Conservation (phyloP, 768 basidiomycete species). For the Boletales sp. region DNA sequence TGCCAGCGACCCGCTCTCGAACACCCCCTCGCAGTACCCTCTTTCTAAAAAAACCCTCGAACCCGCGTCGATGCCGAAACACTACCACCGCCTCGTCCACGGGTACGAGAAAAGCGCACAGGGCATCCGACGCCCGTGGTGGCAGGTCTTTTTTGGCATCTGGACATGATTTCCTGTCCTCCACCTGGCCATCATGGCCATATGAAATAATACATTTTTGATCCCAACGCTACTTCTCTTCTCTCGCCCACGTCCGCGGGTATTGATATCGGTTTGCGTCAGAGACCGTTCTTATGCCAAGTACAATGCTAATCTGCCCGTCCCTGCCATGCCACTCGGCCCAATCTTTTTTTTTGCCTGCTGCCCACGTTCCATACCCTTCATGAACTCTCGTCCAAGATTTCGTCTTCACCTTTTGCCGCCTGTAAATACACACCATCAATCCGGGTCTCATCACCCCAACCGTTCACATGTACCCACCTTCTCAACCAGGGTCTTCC, state of each 20-base stretch:
- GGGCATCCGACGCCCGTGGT: conserved; percentile 78
- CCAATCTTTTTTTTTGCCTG: background rate
- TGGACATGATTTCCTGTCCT: conserved; percentile 38
- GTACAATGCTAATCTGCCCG: background rate
- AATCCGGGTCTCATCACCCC: background rate
- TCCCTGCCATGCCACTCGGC: background rate
- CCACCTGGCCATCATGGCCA: background rate
- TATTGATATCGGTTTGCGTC: too few relatives aligned
- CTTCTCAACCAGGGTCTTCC: conserved; percentile 70
- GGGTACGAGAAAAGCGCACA: conserved; percentile 71
- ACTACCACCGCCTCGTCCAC: conserved; percentile 71
- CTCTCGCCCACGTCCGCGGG: too few relatives aligned
- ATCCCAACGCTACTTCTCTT: background rate
- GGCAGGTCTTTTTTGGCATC: conserved; percentile 78
- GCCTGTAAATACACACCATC: conserved; percentile 45
- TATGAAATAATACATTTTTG: background rate
- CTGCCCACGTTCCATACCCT: background rate
- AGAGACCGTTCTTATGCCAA: too few relatives aligned
- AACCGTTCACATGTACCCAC: conserved; percentile 31
- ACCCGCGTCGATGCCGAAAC: conserved; percentile 67
- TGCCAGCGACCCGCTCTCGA: conserved; percentile 9
- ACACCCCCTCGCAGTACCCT: conserved; percentile 51
- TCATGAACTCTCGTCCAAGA: conserved; percentile 46
- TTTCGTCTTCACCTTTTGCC: conserved; percentile 65
- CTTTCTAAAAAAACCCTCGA: conserved; percentile 59